Evolutionary conservation across 73 alveolate species (phyloP).

Genomic region (Tetrahymena borealis): DNA sequence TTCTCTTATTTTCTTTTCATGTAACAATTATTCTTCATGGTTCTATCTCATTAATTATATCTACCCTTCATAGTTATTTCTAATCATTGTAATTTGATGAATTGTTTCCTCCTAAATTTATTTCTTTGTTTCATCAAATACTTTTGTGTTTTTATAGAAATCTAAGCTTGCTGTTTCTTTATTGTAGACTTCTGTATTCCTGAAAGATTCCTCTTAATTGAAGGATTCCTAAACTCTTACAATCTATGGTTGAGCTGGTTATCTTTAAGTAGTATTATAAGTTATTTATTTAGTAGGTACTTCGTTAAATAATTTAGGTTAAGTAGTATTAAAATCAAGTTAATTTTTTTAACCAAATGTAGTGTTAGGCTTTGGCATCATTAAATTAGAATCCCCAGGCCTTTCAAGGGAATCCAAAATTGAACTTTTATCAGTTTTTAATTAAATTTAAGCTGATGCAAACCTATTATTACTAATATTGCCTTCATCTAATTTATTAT

Average conservation of each 20-base stretch:
- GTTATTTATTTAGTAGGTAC: neutral
- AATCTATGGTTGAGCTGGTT: neutral
- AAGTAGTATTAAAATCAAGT: neutral
- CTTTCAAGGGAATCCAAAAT: neutral
- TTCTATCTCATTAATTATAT: neutral
- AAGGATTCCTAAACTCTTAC: neutral
- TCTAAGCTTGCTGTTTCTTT: neutral
- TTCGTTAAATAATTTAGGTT: neutral
- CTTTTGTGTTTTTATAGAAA: neutral
- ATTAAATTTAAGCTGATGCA: neutral
- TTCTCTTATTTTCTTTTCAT: neutral
- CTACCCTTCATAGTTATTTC: neutral
- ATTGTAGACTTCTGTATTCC: neutral
- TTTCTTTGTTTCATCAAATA: neutral
- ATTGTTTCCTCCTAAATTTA: neutral
- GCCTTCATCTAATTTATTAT: neutral
- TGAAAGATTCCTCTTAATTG: neutral
- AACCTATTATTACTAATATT: neutral
- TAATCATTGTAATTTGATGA: neutral
- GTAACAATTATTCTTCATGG: neutral
- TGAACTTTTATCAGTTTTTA: neutral
- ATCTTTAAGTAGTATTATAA: neutral
- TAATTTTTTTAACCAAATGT: neutral
- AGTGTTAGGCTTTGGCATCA: neutral
- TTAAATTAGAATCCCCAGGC: neutral